phyloP scores from a whole-genome alignment of 2,329 filamentous ascomycete genomes.

The Westerdykella aurantiaca region DNA sequence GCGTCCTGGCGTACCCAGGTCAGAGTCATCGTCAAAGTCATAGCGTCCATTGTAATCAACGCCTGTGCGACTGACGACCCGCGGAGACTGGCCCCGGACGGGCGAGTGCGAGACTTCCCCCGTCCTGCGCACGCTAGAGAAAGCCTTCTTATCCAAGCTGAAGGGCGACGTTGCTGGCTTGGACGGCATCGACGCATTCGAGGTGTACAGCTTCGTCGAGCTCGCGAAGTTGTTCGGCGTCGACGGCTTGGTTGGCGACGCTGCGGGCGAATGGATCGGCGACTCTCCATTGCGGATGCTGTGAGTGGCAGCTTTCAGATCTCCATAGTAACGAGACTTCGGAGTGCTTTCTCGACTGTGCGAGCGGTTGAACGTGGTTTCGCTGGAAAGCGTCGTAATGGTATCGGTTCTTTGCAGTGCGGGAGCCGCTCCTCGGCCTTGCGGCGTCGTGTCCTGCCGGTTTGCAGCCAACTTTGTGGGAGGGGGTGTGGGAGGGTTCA shows the following conservation, averaged over 20 bases:
- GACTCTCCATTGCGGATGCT: conserved; percentile 29
- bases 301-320: conserved; percentile 41
- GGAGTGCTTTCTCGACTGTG: conserved; percentile 29
- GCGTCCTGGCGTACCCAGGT: conserved; percentile 27
- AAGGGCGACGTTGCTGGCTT: conserved; percentile 23
- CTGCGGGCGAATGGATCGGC: conserved; percentile 17
- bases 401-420: conserved; percentile 20
- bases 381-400: conserved; percentile 22
- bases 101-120: conserved; percentile 28
- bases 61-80: conserved; percentile 45
- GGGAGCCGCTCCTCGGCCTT: conserved; percentile 8
- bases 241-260: conserved; percentile 20
- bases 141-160: conserved; percentile 28
- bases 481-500: conserved; percentile 44
- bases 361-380: conserved; percentile 27
- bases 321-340: conserved; percentile 44
- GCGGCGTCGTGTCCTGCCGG: conserved; percentile 8
- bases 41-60: conserved; percentile 41
- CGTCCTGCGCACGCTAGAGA: conserved; percentile 27
- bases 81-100: conserved; percentile 30
- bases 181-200: conserved; percentile 15
- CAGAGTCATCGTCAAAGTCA: conserved; percentile 20
- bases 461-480: conserved; percentile 14
- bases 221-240: conserved; percentile 21
- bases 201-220: conserved; percentile 27